Evolutionary conservation across 345 rosid species (phyloP), one percentile per base, ranked within the genome.

Genomic region (Gossypioides kirkii): DNA sequence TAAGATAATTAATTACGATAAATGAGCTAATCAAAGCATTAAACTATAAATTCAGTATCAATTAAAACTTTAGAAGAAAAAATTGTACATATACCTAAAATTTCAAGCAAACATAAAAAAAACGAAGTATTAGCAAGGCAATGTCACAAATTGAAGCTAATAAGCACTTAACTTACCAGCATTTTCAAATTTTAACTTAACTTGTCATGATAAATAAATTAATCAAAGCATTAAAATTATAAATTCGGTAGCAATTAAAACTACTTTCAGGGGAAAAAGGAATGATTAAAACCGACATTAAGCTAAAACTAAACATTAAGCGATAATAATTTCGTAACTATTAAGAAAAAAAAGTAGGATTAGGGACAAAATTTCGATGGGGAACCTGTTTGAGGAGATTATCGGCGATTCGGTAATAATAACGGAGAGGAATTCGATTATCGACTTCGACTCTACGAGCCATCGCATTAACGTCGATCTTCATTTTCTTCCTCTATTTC

Each of bases 321-420:
- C 8, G 41, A 67, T 67, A 38, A 49, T 46, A 32, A 28, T 11
- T 6, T 28, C 45, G 26, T 50, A 17, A 68, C 10, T 11, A 50
- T 50, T 28, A 69, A 50, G 25, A 18, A 10, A 69, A 50, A 1
- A 36, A 0, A 69, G 45, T 17, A 50, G 26, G 25, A 50, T 69
- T 50, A 49, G 43, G 13, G 10, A 52, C 50, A 36, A 53, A 32
- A 5, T 32, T 61, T 10, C 9, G 8, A 23, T 26, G 16, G 17
- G 16, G 14, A 12, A 88, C 98, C 98, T 92, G 97, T 20, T 89
- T 84, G 77, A 92, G 95, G 70, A 94, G 95, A 82, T 94, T 88
- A 82, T 94, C 97, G 73, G 97, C 98, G 81, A 90, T 94, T 65
- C 98, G 83, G 60, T 90, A 88, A 79, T 92, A 66, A 66, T 66